Evolutionary conservation across 2,329 filamentous ascomycete genomes (phyloP), one percentile per base, ranked within the genome.

Genomic region (Neonectria ditissima): DNA sequence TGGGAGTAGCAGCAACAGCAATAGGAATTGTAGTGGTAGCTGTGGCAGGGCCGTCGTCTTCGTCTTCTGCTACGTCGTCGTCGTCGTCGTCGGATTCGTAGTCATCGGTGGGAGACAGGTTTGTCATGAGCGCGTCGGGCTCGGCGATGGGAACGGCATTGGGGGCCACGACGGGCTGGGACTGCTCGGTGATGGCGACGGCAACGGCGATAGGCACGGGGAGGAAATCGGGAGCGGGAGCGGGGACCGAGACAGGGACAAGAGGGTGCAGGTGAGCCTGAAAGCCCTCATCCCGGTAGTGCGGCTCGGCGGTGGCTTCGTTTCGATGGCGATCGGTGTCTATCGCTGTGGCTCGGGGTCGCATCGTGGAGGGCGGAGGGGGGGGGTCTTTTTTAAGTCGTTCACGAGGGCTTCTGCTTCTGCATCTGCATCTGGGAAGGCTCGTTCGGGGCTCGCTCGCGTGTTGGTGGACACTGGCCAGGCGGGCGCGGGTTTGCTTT

Each of bases 351-450:
- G 72, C 62, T 34, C 63, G 50, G 45, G 56, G 63, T 56, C 72
- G 72, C 72, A 74, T 74, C 63, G 64, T 74, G 66, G 30, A 24
- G 55, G 61, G 28, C 54, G 62, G 54, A 52, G 63, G 63, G 51
- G 45, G 51, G 59, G 34, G 34, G 53, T 64, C n/a, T n/a, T 59
- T 53, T 67, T 72, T 72, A 62, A 64, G 59, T 63, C 51, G 55
- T 65, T 47, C 48, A 63, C 41, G 44, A 55, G 62, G 7, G 37
- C 9, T 20, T 41, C n/a, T 34, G 45, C 58, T 67, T 68, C 69
- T 71, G 69, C 71, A 73, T 68, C 69, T 71, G 69, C 71, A 73
- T 73, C 43, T 54, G 65, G 67, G 43, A 64, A 70, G 58, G 68
- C 43, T 63, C 45, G 55, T 20, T 28, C 61, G 39, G 58, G 63